phyloP scores from a whole-genome alignment of 306 rosid genomes.

The Comarum palustre region DNA sequence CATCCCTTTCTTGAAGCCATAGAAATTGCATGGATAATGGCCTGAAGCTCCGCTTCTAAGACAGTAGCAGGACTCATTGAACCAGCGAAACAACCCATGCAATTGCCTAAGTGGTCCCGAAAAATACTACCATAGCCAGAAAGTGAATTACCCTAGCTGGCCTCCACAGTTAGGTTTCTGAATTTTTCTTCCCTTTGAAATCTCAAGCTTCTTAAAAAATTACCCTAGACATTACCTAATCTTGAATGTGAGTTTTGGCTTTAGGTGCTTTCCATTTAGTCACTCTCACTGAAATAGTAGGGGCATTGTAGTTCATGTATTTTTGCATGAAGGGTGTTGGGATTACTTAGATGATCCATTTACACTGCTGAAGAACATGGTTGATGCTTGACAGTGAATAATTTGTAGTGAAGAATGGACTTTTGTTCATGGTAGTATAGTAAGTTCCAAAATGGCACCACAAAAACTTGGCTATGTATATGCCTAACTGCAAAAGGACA shows the following conservation, averaged over 20 bases:
- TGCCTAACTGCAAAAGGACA: slow-evolving; percentile 13
- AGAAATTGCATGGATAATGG: too few species aligned
- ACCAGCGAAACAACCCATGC: too few species aligned
- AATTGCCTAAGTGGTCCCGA: too few species aligned
- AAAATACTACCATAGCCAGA: too few species aligned
- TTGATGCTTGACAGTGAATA: slow-evolving; percentile 10
- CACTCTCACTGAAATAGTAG: background rate
- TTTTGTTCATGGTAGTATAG: background rate
- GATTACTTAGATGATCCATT: background rate
- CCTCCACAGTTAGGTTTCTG: background rate
- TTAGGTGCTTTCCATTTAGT: slow-evolving; percentile 20
- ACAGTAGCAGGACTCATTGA: too few species aligned
- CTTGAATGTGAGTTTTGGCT: slow-evolving; percentile 1
- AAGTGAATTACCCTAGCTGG: background rate
- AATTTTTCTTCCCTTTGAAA: slow-evolving; percentile 12
- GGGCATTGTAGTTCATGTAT: background rate
- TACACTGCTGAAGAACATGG: background rate
- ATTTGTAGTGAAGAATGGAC: slow-evolving; percentile 11
- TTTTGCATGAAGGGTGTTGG: background rate
- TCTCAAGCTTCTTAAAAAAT: slow-evolving; percentile 20
- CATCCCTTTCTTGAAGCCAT: too few species aligned
- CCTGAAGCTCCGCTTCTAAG: too few species aligned
- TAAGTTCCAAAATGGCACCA: slow-evolving; percentile 9
- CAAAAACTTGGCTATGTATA: background rate
- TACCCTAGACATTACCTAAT: background rate